Evolutionary conservation across 2,329 filamentous ascomycete genomes (phyloP), one percentile per base, ranked within the genome.

Genomic region (Penicillium carneum): DNA sequence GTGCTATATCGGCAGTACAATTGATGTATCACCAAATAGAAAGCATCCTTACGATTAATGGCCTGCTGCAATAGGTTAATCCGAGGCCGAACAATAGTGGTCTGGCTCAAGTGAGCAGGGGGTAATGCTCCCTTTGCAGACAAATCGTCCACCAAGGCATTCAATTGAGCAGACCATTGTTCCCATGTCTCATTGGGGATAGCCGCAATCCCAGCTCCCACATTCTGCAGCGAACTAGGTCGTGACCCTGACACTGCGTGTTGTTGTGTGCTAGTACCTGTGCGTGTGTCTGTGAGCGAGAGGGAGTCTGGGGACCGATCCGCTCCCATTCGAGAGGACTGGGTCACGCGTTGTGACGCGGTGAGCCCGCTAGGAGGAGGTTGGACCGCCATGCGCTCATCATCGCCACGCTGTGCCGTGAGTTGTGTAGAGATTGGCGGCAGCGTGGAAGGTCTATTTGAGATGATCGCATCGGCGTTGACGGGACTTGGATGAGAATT

Each of bases 1-100:
- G 76, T 59, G 3, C 81, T 82, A 82, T 84, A 86, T 20, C 84
- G 70, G 70, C 87, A 90, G 72, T 86, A 88, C 1, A 89, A 61
- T 70, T 91, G 88, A 70, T 91, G 89, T 12, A 90, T 72, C 6
- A 83, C 80, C 51, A 92, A 67, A 71, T 89, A 93, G 70, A 90
- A 86, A 48, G 79, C 63, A 72, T 93, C 90, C 4, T 82, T 74
- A 0, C 72, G 68, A 1, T 63, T 45, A 64, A 87, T 89, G 1
- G 90, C 89, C 26, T 85, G 78, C 29, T 65, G 70, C 12, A 93
- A 76, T 8, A 90, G 79, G n/a, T 72, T 65, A 36, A 87, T 78
- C 33, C 89, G 82, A 16, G 72, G 69, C 10, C 26, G 78, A 23
- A 16, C 12, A 12, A 47, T 14, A 33, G 14, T 42, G 1, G 3